Evolutionary conservation across 2,329 filamentous ascomycete genomes (phyloP).

Genomic region (Coniochaeta sp.): DNA sequence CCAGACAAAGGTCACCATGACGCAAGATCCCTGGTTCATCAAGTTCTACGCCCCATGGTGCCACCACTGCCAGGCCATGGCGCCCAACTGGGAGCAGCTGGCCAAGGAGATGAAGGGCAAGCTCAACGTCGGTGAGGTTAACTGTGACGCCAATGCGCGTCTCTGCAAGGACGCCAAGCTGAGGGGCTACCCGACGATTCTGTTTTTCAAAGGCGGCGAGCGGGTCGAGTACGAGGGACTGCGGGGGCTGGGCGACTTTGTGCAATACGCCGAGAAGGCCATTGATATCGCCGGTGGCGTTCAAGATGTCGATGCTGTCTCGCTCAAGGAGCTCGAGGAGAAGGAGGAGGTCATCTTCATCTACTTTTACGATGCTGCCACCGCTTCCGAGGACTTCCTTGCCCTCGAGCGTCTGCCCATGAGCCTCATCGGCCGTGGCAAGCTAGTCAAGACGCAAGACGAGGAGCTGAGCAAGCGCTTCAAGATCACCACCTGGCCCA

Average conservation of each 20-base stretch:
- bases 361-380: slow-evolving; percentile 97
- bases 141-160: slow-evolving; percentile 78
- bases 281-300: slow-evolving; percentile 71
- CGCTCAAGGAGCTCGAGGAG: slow-evolving; percentile 78
- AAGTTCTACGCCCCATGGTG: slow-evolving; percentile 99
- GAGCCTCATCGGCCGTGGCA: slow-evolving; percentile 83
- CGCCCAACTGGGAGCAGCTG: slow-evolving; percentile 82
- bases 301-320: slow-evolving; percentile 67
- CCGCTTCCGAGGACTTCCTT: slow-evolving; percentile 83
- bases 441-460: slow-evolving; percentile 86
- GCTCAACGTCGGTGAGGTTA: slow-evolving; percentile 91
- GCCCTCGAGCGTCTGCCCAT: slow-evolving; percentile 82
- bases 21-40: slow-evolving; percentile 92
- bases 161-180: slow-evolving; percentile 90
- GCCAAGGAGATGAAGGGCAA: slow-evolving; percentile 84
- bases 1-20: slow-evolving; percentile 76
- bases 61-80: slow-evolving; percentile 88
- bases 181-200: slow-evolving; percentile 76
- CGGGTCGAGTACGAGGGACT: slow-evolving; percentile 89
- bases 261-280: slow-evolving; percentile 81
- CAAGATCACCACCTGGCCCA: slow-evolving; percentile 97
- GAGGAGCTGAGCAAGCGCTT: slow-evolving; percentile 69
- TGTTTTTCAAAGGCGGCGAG: slow-evolving; percentile 89
- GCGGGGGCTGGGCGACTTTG: slow-evolving; percentile 82
- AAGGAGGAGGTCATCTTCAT: slow-evolving; percentile 94